Conservation (phyloP, 2,329 filamentous ascomycete genomes). For the Penicillium sp. region DNA sequence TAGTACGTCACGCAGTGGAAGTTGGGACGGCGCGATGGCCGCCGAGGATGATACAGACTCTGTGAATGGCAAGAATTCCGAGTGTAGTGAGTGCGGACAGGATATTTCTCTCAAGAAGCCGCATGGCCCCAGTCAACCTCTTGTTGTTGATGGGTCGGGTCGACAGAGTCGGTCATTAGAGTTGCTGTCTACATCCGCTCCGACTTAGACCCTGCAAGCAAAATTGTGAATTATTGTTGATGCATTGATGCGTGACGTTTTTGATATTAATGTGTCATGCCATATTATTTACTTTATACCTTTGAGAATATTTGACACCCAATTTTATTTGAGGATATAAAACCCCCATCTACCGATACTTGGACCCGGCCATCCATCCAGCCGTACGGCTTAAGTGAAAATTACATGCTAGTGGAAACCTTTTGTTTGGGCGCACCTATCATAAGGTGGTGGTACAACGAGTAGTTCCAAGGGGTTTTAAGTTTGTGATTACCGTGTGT, state of each 20-base stretch:
- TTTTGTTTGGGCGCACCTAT: too few species aligned
- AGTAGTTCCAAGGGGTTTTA: too few species aligned
- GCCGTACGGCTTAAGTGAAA: too few species aligned
- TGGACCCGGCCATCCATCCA: too few species aligned
- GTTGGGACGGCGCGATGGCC: constrained; percentile 14
- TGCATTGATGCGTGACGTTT: not conserved
- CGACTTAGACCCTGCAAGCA: constrained; percentile 6
- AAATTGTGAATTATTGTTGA: not conserved
- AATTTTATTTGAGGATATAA: not conserved
- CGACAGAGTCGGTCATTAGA: constrained; percentile 19
- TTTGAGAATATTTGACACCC: not conserved
- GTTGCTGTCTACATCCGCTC: constrained; percentile 21
- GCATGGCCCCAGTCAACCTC: constrained; percentile 11
- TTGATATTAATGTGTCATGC: constrained; percentile 20
- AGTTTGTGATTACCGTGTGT: too few species aligned
- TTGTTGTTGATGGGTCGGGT: constrained; percentile 31
- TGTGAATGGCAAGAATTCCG: not conserved
- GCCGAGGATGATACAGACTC: constrained; percentile 4
- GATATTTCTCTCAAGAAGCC: not conserved
- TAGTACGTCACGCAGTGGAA: constrained; percentile 14
- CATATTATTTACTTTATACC: not conserved
- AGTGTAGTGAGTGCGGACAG: constrained; percentile 4
- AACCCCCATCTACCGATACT: too few species aligned
- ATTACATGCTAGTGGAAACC: too few species aligned
- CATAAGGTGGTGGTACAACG: too few species aligned